Conservation (phyloP, 768 basidiomycete species). For the Amanita jacksonii region DNA sequence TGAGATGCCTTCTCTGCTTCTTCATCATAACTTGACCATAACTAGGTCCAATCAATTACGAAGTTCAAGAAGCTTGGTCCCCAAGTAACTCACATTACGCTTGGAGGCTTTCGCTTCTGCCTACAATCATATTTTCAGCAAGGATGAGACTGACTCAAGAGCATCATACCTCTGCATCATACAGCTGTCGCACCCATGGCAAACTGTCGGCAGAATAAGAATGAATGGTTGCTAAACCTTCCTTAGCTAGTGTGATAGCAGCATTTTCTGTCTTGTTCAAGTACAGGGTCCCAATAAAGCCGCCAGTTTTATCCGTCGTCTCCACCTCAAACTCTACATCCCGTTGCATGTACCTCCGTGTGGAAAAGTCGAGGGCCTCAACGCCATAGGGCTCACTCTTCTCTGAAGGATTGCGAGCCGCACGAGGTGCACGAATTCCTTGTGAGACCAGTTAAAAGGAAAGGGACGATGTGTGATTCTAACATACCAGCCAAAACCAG, state of each 20-base stretch:
- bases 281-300: constrained; percentile 87
- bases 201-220: constrained; percentile 78
- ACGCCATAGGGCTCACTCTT: constrained; percentile 83
- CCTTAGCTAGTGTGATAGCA: constrained; percentile 72
- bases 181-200: constrained; percentile 70
- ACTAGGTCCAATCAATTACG: constrained; percentile 31
- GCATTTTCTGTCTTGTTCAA: constrained; percentile 81
- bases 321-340: constrained; percentile 94
- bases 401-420: constrained; percentile 70
- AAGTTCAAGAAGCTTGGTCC: not conserved
- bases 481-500: constrained; percentile 75
- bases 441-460: constrained; percentile 3
- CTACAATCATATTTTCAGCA: constrained; percentile 22
- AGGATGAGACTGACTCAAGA: constrained; percentile 3
- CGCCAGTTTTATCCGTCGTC: constrained; percentile 86
- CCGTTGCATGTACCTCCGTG: constrained; percentile 81
- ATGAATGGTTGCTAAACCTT: constrained; percentile 86
- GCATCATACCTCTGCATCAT: constrained; percentile 65
- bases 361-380: constrained; percentile 76
- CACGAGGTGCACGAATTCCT: constrained; percentile 89
- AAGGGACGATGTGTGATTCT: not conserved
- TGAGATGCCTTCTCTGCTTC: constrained; percentile 51
- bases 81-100: constrained; percentile 53
- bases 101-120: constrained; percentile 73
- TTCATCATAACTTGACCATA: constrained; percentile 83